A percentile compares a stretch with the other conserved stretches of the same genome.
Conservation (phyloP, 2,329 filamentous ascomycete species). For the Diplodia intermedia region DNA sequence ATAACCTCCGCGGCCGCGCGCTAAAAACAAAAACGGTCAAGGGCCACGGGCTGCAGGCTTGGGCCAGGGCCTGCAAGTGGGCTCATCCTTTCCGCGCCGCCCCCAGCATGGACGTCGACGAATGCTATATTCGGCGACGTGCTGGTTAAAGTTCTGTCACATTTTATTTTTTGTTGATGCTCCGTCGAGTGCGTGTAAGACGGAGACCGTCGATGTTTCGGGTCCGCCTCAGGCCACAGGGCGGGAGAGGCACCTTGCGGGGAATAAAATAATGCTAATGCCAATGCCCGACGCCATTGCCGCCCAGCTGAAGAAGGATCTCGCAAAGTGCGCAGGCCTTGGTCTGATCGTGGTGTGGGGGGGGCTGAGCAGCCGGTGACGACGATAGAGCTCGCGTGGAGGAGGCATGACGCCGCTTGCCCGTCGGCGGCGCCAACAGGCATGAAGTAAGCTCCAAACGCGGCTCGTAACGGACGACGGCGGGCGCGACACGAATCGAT, state of each 20-base stretch:
- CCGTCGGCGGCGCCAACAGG: neutral
- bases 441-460: constrained; percentile 19
- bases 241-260: constrained; percentile 24
- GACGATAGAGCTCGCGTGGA: neutral
- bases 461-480: constrained; percentile 2
- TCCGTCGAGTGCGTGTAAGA: constrained; percentile 24
- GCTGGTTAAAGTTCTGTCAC: constrained; percentile 29
- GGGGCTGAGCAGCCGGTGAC: neutral
- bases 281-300: constrained; percentile 23
- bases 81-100: constrained; percentile 43
- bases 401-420: constrained; percentile 6
- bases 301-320: constrained; percentile 3
- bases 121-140: constrained; percentile 19
- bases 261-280: neutral
- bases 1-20: constrained; percentile 2
- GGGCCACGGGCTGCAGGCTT: constrained; percentile 32
- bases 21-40: constrained; percentile 15
- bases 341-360: neutral
- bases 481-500: constrained; percentile 27
- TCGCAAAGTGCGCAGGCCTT: constrained; percentile 1
- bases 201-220: constrained; percentile 31
- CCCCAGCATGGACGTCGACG: neutral
- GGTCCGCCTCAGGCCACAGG: constrained; percentile 26
- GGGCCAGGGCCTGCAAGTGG: constrained; percentile 39
- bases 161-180: constrained; percentile 1